phyloP scores from a whole-genome alignment of 805 yeast species.

The Kuraishia ogatae region DNA sequence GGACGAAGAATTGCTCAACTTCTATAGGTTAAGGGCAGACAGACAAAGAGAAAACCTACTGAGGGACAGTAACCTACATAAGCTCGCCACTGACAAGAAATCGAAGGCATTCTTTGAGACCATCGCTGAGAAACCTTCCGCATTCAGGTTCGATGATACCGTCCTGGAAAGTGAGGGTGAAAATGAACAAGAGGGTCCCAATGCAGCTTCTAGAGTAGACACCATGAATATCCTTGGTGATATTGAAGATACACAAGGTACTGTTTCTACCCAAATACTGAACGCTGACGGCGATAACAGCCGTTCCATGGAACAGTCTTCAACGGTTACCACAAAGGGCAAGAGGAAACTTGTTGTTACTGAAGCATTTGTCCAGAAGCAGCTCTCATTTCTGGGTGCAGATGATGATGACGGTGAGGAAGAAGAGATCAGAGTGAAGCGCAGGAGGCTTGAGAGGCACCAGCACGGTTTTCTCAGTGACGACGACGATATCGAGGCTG shows the following conservation, averaged over 20 bases:
- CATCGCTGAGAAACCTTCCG: conserved; percentile 28
- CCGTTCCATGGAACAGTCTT: not conserved
- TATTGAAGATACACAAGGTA: not conserved
- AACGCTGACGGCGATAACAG: not conserved
- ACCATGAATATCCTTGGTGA: conserved; percentile 3
- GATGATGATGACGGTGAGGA: not conserved
- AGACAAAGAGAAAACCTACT: conserved; percentile 40
- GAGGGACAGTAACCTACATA: conserved; percentile 33
- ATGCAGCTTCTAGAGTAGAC: conserved; percentile 5
- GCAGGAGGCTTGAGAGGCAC: not conserved
- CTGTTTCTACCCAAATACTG: not conserved
- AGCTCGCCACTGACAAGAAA: conserved; percentile 41
- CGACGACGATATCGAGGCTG: not conserved
- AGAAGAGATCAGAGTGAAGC: not conserved
- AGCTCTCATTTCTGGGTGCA: conserved; percentile 3
- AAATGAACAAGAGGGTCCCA: conserved; percentile 7
- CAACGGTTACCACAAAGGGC: not conserved
- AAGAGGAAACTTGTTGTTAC: conserved; percentile 2
- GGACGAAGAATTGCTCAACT: conserved; percentile 43
- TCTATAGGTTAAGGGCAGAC: conserved; percentile 23
- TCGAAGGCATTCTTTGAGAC: conserved; percentile 62
- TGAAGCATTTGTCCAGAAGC: conserved; percentile 4
- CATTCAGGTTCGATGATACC: not conserved
- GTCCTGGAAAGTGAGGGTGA: conserved; percentile 16
- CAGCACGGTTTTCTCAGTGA: conserved; percentile 1